Percentiles rank a stretch among this genome's conserved stretches.
Evolutionary conservation across 148 eudicot species (phyloP).

Genomic region (Drosera capensis): DNA sequence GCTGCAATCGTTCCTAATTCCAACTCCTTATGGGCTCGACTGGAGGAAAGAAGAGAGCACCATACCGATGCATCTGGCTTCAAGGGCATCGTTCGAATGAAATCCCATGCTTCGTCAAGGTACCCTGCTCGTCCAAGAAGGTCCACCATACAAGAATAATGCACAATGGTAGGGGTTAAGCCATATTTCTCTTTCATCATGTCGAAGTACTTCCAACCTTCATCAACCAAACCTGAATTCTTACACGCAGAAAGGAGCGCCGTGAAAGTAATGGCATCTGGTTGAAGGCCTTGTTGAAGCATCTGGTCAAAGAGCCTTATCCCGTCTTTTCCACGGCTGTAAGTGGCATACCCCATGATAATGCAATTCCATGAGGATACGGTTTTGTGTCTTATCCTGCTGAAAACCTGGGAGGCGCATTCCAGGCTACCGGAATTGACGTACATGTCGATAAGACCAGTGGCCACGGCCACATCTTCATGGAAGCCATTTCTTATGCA

Average conservation of each 20-base stretch:
- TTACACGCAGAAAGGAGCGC: constrained; percentile 44
- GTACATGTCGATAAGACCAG: constrained; percentile 56
- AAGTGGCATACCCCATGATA: constrained; percentile 42
- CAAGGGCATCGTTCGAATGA: constrained; percentile 37
- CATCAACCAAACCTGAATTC: constrained; percentile 35
- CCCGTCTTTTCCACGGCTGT: constrained; percentile 31
- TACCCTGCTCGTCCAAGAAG: constrained; percentile 57
- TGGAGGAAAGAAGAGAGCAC: constrained; percentile 47
- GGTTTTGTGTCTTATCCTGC: constrained; percentile 15
- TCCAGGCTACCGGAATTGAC: constrained; percentile 37
- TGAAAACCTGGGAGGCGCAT: constrained; percentile 28
- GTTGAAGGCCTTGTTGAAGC: constrained; percentile 21
- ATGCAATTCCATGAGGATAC: constrained; percentile 50
- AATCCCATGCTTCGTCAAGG: constrained; percentile 59
- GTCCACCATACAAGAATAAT: constrained; percentile 66
- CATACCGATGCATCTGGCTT: constrained; percentile 39
- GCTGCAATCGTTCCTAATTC: constrained; percentile 44
- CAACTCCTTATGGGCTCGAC: constrained; percentile 24
- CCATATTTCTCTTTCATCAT: constrained; percentile 26
- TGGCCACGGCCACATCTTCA: constrained; percentile 23
- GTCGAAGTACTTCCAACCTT: constrained; percentile 59
- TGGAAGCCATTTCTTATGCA: constrained; percentile 28
- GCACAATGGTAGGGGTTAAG: constrained; percentile 42
- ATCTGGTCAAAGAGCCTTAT: constrained; percentile 28
- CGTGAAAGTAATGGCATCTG: constrained; percentile 48